Evolutionary conservation across 129 eudicot species (phyloP), one percentile per base, ranked within the genome.

Genomic region (Solidago caesia): DNA sequence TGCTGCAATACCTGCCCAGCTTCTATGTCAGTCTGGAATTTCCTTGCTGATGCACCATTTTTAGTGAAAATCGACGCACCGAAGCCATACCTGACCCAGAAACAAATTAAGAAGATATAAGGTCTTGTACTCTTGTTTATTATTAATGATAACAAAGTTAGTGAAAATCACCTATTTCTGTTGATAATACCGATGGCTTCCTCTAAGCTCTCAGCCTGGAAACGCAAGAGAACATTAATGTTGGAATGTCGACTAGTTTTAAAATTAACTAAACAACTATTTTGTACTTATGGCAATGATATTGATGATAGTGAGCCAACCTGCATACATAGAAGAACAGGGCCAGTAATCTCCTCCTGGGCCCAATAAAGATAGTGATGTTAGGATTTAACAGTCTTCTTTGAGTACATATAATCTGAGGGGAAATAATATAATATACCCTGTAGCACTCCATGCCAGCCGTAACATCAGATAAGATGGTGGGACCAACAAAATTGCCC

Each of bases 41-140:
- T 95, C 66, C 99, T 87, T 67, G 99, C 99, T 64, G 95, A 90
- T 44, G 84, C 92, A 69, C 99, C 99, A 43, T 95, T 91, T 81
- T 89, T 81, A 42, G 99, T 95, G 72, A 91, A 95, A 53, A 95
- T 91, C 59, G 99, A 88, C 16, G 94, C 99, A 71, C 99, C 99
- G 45, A 91, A 91, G 11, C 97, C 97, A 72, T 95, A 95, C 77
- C 97, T 95, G 77, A 71, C 44, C 61, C 69, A 81, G 85, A 33
- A 73, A 44, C 69, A 57, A 59, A 52, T 58, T 68, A 64, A 64
- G 74, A 71, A 75, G 75, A 44, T 76, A 68, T 44, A 75, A 16
- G 52, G 46, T 29, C 4, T 44, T 41, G 4, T 21, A 21, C 21
- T 21, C 21, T 21, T 21, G 21, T 21, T 21, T 21, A 21, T 21